Evolutionary conservation across 2,329 filamentous ascomycete genomes (phyloP).

Genomic region (Decorospora gaudefroyi): DNA sequence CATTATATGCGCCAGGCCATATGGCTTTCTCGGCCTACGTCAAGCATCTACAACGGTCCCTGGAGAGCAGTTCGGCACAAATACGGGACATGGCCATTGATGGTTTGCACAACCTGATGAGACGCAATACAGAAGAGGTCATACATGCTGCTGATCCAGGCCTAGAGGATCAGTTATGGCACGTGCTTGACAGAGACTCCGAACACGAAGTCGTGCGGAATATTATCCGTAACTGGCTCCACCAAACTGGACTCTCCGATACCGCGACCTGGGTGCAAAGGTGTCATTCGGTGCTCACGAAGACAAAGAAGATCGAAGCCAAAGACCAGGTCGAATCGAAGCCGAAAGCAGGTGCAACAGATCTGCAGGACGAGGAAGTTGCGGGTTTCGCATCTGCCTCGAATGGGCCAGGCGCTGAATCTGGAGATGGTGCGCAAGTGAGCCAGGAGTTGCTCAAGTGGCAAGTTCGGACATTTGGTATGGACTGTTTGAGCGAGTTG

Average conservation of each 20-base stretch:
- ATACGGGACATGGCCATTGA: slow-evolving; percentile 82
- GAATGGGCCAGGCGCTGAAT: slow-evolving; percentile 57
- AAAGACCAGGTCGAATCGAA: slow-evolving; percentile 55
- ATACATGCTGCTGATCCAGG: slow-evolving; percentile 73
- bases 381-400: slow-evolving; percentile 86
- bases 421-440: slow-evolving; percentile 46
- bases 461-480: slow-evolving; percentile 94
- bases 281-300: slow-evolving; percentile 85
- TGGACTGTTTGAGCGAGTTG: slow-evolving; percentile 84
- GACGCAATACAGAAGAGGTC: slow-evolving; percentile 83
- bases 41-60: slow-evolving; percentile 74
- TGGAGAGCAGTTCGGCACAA: slow-evolving; percentile 69
- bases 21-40: slow-evolving; percentile 87
- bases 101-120: slow-evolving; percentile 93
- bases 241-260: slow-evolving; percentile 81
- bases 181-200: slow-evolving; percentile 78
- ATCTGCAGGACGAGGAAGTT: slow-evolving; percentile 93
- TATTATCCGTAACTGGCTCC: slow-evolving; percentile 90
- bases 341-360: slow-evolving; percentile 62
- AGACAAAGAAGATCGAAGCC: slow-evolving; percentile 74
- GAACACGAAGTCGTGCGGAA: slow-evolving; percentile 79
- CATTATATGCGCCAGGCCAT: slow-evolving; percentile 85
- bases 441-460: slow-evolving; percentile 88
- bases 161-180: slow-evolving; percentile 90
- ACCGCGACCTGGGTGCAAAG: slow-evolving; percentile 85